Percentiles rank a stretch among this genome's conserved stretches.
Conservation (phyloP, 768 basidiomycete genomes). For the Boletus sp. region DNA sequence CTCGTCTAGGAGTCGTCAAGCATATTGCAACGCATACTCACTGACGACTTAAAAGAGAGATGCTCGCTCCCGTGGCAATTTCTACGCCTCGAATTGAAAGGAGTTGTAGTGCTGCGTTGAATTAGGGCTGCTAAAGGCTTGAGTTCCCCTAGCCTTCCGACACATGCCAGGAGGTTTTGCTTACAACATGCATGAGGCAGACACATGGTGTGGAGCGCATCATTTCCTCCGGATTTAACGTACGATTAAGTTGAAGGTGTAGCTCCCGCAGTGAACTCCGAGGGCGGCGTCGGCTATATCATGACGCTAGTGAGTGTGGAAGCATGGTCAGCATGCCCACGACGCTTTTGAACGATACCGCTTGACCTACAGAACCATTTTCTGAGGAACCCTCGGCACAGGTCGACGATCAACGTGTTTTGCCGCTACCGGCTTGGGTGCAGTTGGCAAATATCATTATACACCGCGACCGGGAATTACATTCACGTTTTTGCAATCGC, state of each 20-base stretch:
- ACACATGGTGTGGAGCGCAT: constrained; percentile 13
- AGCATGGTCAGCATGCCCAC: background rate
- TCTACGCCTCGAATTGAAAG: background rate
- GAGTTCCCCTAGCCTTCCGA: background rate
- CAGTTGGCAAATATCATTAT: background rate
- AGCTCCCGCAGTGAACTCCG: background rate
- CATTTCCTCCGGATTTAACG: background rate
- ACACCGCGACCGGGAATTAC: background rate
- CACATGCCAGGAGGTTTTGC: background rate
- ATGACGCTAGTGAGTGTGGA: background rate
- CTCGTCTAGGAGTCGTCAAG: background rate
- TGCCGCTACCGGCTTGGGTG: background rate
- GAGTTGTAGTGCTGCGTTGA: background rate
- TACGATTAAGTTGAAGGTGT: background rate
- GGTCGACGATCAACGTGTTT: background rate
- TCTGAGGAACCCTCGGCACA: background rate
- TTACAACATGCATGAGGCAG: constrained; percentile 19
- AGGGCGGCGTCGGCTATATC: background rate
- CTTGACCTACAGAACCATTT: background rate
- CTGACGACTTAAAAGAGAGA: background rate
- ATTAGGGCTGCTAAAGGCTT: background rate
- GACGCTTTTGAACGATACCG: background rate
- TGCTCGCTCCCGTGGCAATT: background rate
- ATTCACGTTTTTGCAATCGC: background rate
- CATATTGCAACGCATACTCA: constrained; percentile 3